Percentiles rank a stretch among this genome's conserved stretches.
Evolutionary conservation across 805 yeast genomes (phyloP).

Genomic region (Pichia exigua): DNA sequence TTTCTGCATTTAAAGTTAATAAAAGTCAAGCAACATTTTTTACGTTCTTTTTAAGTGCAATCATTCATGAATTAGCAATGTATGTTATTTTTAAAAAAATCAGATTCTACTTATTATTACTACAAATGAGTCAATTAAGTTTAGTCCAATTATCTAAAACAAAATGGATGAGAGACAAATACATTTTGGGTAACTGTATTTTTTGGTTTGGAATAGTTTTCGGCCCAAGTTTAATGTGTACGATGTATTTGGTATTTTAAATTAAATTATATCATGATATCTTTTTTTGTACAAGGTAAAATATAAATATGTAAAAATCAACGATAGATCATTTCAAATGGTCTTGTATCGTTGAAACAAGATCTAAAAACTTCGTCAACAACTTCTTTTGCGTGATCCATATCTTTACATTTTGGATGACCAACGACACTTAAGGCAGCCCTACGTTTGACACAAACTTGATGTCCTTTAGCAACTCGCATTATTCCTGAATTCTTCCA

Average conservation of each 20-base stretch:
- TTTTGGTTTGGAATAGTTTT: slow-evolving; percentile 90
- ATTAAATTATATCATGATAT: background rate
- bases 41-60: slow-evolving; percentile 71
- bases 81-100: slow-evolving; percentile 70
- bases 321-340: slow-evolving; percentile 86
- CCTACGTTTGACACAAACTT: slow-evolving; percentile 81
- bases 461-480: slow-evolving; percentile 61
- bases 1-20: slow-evolving; percentile 62
- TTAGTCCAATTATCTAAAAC: slow-evolving; percentile 58
- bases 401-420: slow-evolving; percentile 72
- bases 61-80: slow-evolving; percentile 91
- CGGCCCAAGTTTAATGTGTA: slow-evolving; percentile 85
- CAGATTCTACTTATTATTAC: slow-evolving; percentile 68
- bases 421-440: slow-evolving; percentile 79
- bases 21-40: slow-evolving; percentile 63
- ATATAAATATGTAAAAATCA: slow-evolving; percentile 20
- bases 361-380: slow-evolving; percentile 88
- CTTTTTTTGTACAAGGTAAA: background rate
- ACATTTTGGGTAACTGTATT: slow-evolving; percentile 64
- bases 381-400: slow-evolving; percentile 65
- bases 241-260: slow-evolving; percentile 71
- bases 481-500: slow-evolving; percentile 28
- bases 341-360: slow-evolving; percentile 92
- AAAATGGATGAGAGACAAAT: slow-evolving; percentile 44
- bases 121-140: slow-evolving; percentile 89